A percentile compares a stretch with the other conserved stretches of the same genome.
Conservation (phyloP, 1,284 basidiomycete genomes). For the Ustilago trichophora region DNA sequence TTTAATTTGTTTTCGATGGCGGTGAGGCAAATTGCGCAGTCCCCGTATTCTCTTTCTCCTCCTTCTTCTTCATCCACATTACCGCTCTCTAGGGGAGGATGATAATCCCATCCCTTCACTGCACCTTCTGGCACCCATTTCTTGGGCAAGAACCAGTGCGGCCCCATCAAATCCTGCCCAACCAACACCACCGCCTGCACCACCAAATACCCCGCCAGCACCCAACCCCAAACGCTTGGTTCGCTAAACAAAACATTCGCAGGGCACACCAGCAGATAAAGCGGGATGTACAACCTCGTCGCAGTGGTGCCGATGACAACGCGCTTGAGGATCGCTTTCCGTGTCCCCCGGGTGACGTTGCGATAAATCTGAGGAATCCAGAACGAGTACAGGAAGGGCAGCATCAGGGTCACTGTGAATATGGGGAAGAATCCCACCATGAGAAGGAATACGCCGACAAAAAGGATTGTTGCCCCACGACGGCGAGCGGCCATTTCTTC, state of each 20-base stretch:
- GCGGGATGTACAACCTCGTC: conserved; percentile 75
- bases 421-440: conserved; percentile 29
- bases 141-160: conserved; percentile 80
- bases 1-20: conserved; percentile 21
- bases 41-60: conserved; percentile 9
- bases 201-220: conserved; percentile 73
- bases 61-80: background rate
- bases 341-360: conserved; percentile 76
- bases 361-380: conserved; percentile 87
- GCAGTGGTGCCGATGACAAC: conserved; percentile 82
- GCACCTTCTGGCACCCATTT: conserved; percentile 22
- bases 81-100: conserved; percentile 1
- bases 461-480: conserved; percentile 9
- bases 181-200: conserved; percentile 76
- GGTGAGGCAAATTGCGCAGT: conserved; percentile 40
- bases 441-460: conserved; percentile 19
- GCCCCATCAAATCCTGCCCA: conserved; percentile 80
- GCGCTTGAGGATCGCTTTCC: conserved; percentile 75
- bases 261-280: conserved; percentile 83
- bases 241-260: conserved; percentile 84
- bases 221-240: conserved; percentile 76
- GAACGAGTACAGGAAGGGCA: conserved; percentile 77
- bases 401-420: conserved; percentile 69
- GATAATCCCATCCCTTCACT: conserved; percentile 12
- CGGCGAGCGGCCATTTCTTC: conserved; percentile 20